phyloP scores from a whole-genome alignment of 2,329 filamentous ascomycete genomes.

The Colletotrichum musae region DNA sequence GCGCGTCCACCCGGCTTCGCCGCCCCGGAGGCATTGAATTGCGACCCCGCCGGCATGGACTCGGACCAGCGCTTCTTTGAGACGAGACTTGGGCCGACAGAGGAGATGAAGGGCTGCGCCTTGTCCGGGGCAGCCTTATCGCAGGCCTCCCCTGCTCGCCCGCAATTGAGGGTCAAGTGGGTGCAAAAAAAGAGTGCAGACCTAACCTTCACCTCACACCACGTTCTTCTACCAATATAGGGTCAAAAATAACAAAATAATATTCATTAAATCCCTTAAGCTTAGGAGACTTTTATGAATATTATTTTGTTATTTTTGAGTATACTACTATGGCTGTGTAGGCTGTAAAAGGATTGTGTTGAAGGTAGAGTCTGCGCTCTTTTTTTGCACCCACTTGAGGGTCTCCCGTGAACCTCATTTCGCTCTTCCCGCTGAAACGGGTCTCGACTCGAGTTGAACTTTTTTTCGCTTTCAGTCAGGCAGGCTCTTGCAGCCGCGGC shows the following conservation, averaged over 20 bases:
- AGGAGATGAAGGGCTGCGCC: slow-evolving; percentile 2
- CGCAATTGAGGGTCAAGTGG: slow-evolving; percentile 3
- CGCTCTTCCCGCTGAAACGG: slow-evolving; percentile 30
- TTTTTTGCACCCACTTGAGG: not conserved
- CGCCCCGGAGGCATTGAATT: slow-evolving; percentile 24
- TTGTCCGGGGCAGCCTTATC: slow-evolving; percentile 7
- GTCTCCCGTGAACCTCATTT: slow-evolving; percentile 7
- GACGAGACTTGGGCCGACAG: slow-evolving; percentile 2
- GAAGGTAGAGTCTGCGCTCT: no score
- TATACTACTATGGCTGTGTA: no score
- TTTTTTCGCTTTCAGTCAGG: slow-evolving; percentile 10
- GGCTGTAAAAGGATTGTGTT: no score
- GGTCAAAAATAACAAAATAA: no score
- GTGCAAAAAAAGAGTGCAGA: no score
- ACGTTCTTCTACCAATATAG: no score
- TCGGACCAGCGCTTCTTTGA: slow-evolving; percentile 17
- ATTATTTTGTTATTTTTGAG: no score
- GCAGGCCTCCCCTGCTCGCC: slow-evolving; percentile 30
- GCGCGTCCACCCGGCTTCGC: slow-evolving; percentile 21
- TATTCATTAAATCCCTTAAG: no score
- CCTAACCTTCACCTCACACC: no score
- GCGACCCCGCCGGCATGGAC: slow-evolving; percentile 9
- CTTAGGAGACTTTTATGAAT: no score
- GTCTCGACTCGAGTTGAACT: slow-evolving; percentile 28
- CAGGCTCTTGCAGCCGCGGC: slow-evolving; percentile 30